Percentiles rank a stretch among this genome's conserved stretches.
These are phyloP conservation scores for Pyrenophora graminea DNA, from an alignment of 2,329 filamentous ascomycete genomes.

Conservation along the genomic window DNA sequence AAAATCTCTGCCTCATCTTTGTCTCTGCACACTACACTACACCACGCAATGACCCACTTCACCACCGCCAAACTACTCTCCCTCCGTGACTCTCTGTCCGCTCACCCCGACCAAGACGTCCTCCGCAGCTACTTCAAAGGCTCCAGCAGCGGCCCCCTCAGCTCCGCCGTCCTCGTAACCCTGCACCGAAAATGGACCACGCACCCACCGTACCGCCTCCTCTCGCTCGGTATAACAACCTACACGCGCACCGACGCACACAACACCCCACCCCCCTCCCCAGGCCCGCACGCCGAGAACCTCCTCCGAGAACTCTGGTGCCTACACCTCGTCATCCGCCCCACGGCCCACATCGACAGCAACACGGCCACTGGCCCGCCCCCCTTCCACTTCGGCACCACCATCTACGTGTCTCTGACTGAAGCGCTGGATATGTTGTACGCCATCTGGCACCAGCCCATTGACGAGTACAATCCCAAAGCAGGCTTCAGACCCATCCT, in stretches of 20 bases:
- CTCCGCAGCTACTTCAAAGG: constrained; percentile 12
- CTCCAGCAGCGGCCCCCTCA: constrained; percentile 1
- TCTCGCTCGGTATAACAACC: constrained; percentile 23
- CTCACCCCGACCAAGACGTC: constrained; percentile 1
- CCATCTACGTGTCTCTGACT: constrained; percentile 10
- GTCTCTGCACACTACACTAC: no score
- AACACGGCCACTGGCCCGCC: constrained; percentile 4
- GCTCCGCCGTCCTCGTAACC: constrained; percentile 19
- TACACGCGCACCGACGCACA: constrained; percentile 9
- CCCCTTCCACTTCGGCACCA: constrained; percentile 21
- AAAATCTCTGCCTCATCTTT: no score
- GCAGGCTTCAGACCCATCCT: constrained; percentile 18
- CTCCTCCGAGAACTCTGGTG: constrained; percentile 17
- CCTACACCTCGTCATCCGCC: constrained; percentile 18
- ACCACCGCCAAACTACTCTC: no score
- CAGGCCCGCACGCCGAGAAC: constrained; percentile 21
- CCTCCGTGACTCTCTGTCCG: no score
- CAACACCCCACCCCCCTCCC: not conserved
- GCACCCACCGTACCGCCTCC: constrained; percentile 12
- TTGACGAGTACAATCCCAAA: constrained; percentile 6
- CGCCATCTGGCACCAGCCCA: constrained; percentile 20
- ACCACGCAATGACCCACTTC: no score
- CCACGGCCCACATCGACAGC: constrained; percentile 14
- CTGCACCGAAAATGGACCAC: constrained; percentile 17
- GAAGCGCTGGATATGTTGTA: constrained; percentile 13